Base-by-base conservation (phyloP, 345 rosid species). In the Noccaea caerulescens region DNA sequence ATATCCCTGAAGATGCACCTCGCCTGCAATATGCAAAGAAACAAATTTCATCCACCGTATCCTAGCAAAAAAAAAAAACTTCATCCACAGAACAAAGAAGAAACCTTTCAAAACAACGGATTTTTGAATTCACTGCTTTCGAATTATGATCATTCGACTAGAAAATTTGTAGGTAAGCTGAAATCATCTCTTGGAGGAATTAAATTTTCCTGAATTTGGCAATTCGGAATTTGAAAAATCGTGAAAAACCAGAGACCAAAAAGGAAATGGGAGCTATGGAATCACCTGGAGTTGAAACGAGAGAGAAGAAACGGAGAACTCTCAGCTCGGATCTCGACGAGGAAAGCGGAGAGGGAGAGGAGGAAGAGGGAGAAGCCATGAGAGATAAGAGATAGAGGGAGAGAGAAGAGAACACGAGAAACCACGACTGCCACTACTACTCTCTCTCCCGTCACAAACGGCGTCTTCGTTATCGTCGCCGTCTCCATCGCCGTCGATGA, bases 1-100 rank as follows among this genome's bases (percentile, higher is more conserved):
- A 76, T 64, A 94, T 88, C 77, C 99, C 99, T 4, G 99, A 91
- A 1, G 97, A 84, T 66, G 84, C 97, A 41, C 91, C 99, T 2
- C 83, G 82, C 75, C 98, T 93, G 20, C 16, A 64, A 47, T 36
- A 9, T 23, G 55, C 13, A 20, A 1, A 27, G 4, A 27, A 27
- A 27, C 3, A 27, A 20, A n/a, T n/a, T n/a, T n/a, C n/a, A n/a
- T n/a, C n/a, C n/a, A n/a, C n/a, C n/a, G n/a, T n/a, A n/a, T n/a
- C n/a, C n/a, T n/a, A n/a, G n/a, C n/a, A n/a, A n/a, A n/a, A n/a
- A n/a, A n/a, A n/a, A n/a, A n/a, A 16, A 16, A 16, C 18, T 16
- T 16, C 18, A 16, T 16, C 18, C 18, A 16, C 18, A 16, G 18
- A 16, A 16, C 18, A 16, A 16, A 16, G 18, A 16, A 16, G 18